These are phyloP conservation scores for Mycosphaerella arachidis DNA, from an alignment of 2,329 filamentous ascomycete genomes.

Conservation along the genomic window DNA sequence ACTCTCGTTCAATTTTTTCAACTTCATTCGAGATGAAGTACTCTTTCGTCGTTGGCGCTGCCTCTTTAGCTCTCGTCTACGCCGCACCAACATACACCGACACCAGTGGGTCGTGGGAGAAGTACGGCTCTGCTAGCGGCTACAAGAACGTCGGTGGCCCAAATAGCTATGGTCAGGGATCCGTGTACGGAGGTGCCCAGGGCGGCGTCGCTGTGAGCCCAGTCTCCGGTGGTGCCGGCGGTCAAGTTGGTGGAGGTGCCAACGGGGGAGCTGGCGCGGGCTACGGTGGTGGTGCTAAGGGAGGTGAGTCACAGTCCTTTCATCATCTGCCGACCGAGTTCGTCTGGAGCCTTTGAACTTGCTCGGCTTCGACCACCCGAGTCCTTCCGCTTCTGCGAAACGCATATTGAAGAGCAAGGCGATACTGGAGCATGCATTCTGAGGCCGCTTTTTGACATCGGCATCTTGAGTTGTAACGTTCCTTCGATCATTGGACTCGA, in stretches of 20 bases:
- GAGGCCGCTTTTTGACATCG: too few relatives aligned
- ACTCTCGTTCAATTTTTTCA: neutral
- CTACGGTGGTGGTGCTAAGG: neutral
- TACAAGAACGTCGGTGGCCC: neutral
- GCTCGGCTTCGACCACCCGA: neutral
- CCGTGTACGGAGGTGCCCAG: neutral
- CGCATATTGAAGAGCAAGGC: too few relatives aligned
- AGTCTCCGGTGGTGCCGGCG: neutral
- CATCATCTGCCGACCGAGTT: neutral
- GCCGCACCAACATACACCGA: neutral
- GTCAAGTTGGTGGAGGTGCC: neutral
- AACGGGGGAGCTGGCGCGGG: neutral
- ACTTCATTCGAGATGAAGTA: neutral
- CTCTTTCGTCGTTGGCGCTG: constrained; percentile 1
- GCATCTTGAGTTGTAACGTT: too few relatives aligned
- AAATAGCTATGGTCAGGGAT: neutral
- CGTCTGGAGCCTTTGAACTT: neutral
- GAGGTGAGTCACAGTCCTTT: neutral
- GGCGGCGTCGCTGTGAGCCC: neutral
- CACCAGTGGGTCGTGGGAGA: neutral
- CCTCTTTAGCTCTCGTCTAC: neutral
- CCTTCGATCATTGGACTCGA: too few relatives aligned
- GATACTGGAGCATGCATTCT: too few relatives aligned
- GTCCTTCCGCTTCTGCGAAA: too few relatives aligned
- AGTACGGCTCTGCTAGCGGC: neutral